Conservation (phyloP, 192 early-diverging fungal species). For the Phlyctochytrium arcticum region DNA sequence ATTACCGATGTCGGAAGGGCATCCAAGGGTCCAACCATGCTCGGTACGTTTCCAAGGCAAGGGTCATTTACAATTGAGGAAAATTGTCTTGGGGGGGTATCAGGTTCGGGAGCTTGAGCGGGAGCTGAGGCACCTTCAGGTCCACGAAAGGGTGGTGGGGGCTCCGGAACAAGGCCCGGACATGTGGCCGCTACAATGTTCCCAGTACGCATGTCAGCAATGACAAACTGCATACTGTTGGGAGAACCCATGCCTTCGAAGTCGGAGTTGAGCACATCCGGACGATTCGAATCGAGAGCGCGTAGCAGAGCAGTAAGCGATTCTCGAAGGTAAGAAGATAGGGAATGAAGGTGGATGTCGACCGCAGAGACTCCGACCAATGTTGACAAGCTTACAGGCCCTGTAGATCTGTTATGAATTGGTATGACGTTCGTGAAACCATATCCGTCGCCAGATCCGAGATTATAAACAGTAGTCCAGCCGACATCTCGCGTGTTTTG, state of each 20-base stretch:
- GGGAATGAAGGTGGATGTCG: constrained; percentile 10
- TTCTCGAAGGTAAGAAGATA: constrained; percentile 5
- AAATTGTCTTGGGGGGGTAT: not conserved
- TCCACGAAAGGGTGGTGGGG: not conserved
- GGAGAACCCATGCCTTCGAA: not conserved
- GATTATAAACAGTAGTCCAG: constrained; percentile 19
- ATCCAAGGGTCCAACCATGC: not conserved
- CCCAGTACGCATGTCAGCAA: constrained; percentile 8
- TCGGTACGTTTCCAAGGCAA: constrained; percentile 9
- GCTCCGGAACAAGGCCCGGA: not conserved
- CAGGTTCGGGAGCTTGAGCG: not conserved
- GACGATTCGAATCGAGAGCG: not conserved
- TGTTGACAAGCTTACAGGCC: not conserved
- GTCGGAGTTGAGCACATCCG: not conserved
- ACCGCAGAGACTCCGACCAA: constrained; percentile 9
- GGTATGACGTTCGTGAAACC: constrained; percentile 20
- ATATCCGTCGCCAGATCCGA: constrained; percentile 25
- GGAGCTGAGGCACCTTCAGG: not conserved
- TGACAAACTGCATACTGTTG: constrained; percentile 1
- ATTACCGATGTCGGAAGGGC: not conserved
- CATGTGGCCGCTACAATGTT: constrained; percentile 18
- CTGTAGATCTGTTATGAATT: not conserved
- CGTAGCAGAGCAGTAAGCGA: constrained; percentile 2
- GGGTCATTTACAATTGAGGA: not conserved
- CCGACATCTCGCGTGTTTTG: not conserved